Base-by-base conservation (phyloP, 306 rosid genomes). In the Rosa rugosa region DNA sequence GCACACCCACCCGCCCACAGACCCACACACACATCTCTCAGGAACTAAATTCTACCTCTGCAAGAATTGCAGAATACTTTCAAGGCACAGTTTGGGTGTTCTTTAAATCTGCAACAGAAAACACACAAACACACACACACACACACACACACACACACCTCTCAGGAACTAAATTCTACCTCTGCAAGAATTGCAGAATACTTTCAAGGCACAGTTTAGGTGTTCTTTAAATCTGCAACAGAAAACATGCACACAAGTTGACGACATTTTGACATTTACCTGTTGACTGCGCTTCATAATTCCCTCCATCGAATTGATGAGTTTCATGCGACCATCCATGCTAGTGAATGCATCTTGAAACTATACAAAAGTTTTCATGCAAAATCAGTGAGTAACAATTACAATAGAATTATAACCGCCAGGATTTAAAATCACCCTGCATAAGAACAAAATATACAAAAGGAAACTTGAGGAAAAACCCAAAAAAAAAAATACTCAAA, bases 291-390 rank as follows among this genome's bases (percentile, higher is more conserved):
- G 91, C 88, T 82, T 93, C 80, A 90, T 80, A 85, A 95, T 87
- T 83, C 98, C 99, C 88, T 91, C 99, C 99, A 93, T 90, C 82
- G 98, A 93, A 78, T 83, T 88, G 73, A 89, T 80, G 44, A 95
- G 94, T 85, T 91, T 93, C 84, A 40, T 54, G 64, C 96, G 89
- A 49, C 99, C 93, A 25, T 82, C 89, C 20, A 85, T 54, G 81
- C 90, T 95, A 82, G 85, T 79, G 71, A 93, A 82, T 82, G 99
- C 99, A 80, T 86, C 92, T 89, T 91, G 98, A 86, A 95, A 95
- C 98, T 95, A 84, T 50, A 90, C 69, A 75, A 69, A 73, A 42
- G 74, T 31, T 40, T 31, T 44, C 50, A 40, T 11, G 53, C 41
- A 75, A 42, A 42, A 71, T 57, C 66, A 70, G 27, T 71, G 25